Conservation (phyloP, 192 early-diverging fungal genomes). For the Dispira simplex region DNA sequence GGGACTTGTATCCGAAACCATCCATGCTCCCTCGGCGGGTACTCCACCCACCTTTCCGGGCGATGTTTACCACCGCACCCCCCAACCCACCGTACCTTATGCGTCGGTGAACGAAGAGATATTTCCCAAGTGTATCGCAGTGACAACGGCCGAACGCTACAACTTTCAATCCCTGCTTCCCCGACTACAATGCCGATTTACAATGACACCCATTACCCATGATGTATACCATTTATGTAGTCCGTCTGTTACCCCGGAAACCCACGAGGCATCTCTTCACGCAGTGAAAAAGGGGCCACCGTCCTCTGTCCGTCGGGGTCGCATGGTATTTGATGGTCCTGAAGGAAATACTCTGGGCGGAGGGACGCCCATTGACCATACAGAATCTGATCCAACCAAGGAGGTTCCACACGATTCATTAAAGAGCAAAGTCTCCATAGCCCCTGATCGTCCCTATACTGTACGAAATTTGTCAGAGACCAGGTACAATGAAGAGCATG, state of each 20-base stretch:
- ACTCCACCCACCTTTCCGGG: background rate
- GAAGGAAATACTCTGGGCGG: background rate
- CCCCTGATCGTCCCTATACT: background rate
- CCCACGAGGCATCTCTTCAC: background rate
- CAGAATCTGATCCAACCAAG: background rate
- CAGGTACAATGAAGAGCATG: no score
- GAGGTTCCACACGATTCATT: background rate
- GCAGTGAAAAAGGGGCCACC: background rate
- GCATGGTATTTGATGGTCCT: background rate
- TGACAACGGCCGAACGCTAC: conserved; percentile 34
- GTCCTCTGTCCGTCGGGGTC: background rate
- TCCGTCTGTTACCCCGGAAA: conserved; percentile 11
- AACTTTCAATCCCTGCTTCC: conserved; percentile 26
- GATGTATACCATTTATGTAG: conserved; percentile 35
- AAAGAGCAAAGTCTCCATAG: background rate
- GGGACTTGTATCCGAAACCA: background rate
- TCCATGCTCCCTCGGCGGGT: conserved; percentile 3
- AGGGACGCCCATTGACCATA: background rate
- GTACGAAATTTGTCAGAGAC: background rate
- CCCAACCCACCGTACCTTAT: background rate
- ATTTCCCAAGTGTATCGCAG: conserved; percentile 11
- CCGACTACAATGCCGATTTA: conserved; percentile 23
- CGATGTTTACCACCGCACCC: background rate
- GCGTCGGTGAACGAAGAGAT: background rate
- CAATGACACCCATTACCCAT: conserved; percentile 31